Percentiles rank a stretch among this genome's conserved stretches.
Evolutionary conservation across 768 basidiomycete species (phyloP).

Genomic region (Goffeauzyma gilvescens): DNA sequence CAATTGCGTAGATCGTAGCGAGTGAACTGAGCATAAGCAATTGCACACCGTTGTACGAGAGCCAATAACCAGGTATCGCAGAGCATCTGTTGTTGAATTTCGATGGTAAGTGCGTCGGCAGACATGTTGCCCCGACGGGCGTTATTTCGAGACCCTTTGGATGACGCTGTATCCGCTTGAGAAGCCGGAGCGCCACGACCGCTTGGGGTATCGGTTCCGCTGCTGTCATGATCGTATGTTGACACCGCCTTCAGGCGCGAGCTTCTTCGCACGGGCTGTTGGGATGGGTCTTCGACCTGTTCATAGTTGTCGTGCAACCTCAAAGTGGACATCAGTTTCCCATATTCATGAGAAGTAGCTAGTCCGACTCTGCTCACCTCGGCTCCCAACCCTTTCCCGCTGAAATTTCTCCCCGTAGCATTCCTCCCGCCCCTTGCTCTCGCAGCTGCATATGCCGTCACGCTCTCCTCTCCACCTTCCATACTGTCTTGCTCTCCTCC

Average conservation of each 20-base stretch:
- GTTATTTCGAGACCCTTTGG: too few relatives aligned
- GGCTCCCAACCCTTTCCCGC: slow-evolving; percentile 1
- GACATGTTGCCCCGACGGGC: too few relatives aligned
- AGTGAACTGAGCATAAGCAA: slow-evolving; percentile 54
- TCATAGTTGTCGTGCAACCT: background rate
- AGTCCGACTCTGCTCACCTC: too few relatives aligned
- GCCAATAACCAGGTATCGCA: slow-evolving; percentile 71
- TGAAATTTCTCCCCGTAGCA: slow-evolving; percentile 8
- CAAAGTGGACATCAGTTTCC: background rate
- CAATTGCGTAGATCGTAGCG: slow-evolving; percentile 67
- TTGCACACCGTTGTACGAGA: slow-evolving; percentile 61
- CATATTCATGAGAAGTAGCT: too few relatives aligned
- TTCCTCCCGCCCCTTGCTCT: too few relatives aligned
- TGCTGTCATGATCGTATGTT: slow-evolving; percentile 4
- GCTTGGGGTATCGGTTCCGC: background rate
- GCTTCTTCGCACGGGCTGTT: background rate
- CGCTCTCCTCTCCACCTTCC: too few relatives aligned
- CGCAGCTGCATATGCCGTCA: too few relatives aligned
- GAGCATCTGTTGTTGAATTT: slow-evolving; percentile 32
- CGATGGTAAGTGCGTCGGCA: too few relatives aligned
- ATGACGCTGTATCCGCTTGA: too few relatives aligned
- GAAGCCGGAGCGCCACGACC: too few relatives aligned
- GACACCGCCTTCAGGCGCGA: background rate
- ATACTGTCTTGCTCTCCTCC: background rate
- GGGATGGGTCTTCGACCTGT: background rate